Conservation (phyloP, 1,284 basidiomycete species). For the Pisolithus thermaeus region DNA sequence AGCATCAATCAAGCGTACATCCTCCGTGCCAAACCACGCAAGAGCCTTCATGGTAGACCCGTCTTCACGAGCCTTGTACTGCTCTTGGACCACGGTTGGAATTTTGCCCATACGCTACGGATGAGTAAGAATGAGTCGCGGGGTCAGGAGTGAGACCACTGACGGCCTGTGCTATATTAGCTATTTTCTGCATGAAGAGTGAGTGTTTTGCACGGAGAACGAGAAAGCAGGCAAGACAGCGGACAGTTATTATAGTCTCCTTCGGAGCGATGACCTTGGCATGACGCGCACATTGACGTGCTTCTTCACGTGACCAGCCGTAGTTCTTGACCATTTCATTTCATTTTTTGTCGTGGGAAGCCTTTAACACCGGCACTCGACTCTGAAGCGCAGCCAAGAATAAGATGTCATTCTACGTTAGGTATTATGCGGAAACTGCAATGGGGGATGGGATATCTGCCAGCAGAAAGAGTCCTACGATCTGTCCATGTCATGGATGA, state of each 20-base stretch:
- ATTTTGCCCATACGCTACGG: conserved; percentile 38
- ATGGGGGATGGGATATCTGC: conserved; percentile 20
- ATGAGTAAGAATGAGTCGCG: not conserved
- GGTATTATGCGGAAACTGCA: conserved; percentile 7
- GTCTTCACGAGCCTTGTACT: conserved; percentile 45
- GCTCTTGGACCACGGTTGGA: conserved; percentile 38
- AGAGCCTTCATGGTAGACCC: conserved; percentile 63
- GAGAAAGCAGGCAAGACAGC: not conserved
- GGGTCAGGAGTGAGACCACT: conserved; percentile 6
- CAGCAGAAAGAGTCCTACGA: conserved; percentile 25
- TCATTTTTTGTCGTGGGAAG: not conserved
- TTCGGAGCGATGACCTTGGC: not conserved
- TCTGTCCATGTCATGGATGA: conserved; percentile 18
- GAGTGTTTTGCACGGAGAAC: not conserved
- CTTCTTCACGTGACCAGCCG: not conserved
- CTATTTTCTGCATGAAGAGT: conserved; percentile 33
- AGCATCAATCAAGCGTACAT: conserved; percentile 53
- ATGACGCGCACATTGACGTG: conserved; percentile 1
- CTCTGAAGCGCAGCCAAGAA: not conserved
- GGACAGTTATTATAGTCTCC: not conserved
- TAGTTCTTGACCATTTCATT: not conserved
- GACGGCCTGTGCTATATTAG: conserved; percentile 34
- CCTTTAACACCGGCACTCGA: too few relatives aligned
- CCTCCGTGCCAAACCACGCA: conserved; percentile 59
- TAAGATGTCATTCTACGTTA: conserved; percentile 1